Percentiles rank a stretch among this genome's conserved stretches.
phyloP scores from a whole-genome alignment of 2,329 filamentous ascomycete genomes.

The Orbilia blumenaviensis region DNA sequence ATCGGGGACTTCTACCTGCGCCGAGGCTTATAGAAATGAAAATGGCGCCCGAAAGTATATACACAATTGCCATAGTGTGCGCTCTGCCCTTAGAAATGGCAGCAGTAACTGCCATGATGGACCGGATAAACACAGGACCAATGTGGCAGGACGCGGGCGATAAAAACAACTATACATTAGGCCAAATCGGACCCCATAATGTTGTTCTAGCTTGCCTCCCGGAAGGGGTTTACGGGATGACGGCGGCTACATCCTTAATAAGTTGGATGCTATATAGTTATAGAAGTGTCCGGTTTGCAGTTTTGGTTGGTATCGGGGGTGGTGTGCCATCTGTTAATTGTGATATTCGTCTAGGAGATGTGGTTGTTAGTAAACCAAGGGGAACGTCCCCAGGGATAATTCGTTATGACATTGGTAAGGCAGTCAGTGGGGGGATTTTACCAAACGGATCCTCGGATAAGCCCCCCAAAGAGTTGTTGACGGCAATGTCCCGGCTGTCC shows the following conservation, averaged over 20 bases:
- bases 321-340: neutral
- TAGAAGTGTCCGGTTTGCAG: neutral
- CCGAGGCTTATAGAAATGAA: neutral
- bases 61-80: constrained; percentile 59
- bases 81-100: constrained; percentile 58
- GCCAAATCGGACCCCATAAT: constrained; percentile 56
- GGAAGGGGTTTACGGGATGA: constrained; percentile 52
- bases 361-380: neutral
- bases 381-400: neutral
- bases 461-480: neutral
- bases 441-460: neutral
- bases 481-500: neutral
- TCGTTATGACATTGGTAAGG: constrained; percentile 17
- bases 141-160: constrained; percentile 38
- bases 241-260: constrained; percentile 42
- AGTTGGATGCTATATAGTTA: constrained; percentile 36
- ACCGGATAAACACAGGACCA: constrained; percentile 56
- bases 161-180: constrained; percentile 56
- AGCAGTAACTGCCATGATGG: constrained; percentile 58
- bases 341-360: constrained; percentile 18
- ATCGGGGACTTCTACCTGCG: no score
- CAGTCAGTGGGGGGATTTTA: neutral
- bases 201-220: constrained; percentile 56
- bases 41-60: constrained; percentile 26
- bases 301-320: constrained; percentile 13